Percentiles rank a stretch among this genome's conserved stretches.
Evolutionary conservation across 2,329 filamentous ascomycete genomes (phyloP).

Genomic region (Aspergillus flavus): DNA sequence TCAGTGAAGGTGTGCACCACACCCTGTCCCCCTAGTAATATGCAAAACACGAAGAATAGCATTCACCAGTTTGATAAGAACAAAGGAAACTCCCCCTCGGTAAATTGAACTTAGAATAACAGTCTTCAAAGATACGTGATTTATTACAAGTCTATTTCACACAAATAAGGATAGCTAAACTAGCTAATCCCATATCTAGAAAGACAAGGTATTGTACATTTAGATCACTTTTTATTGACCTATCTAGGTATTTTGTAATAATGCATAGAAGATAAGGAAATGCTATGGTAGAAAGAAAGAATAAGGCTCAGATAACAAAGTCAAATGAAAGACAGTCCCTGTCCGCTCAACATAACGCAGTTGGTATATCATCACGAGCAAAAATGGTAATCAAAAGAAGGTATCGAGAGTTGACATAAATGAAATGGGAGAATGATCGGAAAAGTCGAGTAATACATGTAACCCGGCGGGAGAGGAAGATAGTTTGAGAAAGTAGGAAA

Average conservation of each 20-base stretch:
- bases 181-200: not conserved
- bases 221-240: constrained; percentile 1
- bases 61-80: not conserved
- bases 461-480: not conserved
- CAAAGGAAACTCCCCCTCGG: not conserved
- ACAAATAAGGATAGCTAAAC: not conserved
- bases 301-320: constrained; percentile 9
- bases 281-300: constrained; percentile 9
- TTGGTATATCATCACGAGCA: constrained; percentile 23
- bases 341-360: constrained; percentile 23
- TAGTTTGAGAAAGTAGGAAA: not conserved
- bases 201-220: not conserved
- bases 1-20: not conserved
- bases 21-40: not conserved
- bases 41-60: no score
- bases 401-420: constrained; percentile 11
- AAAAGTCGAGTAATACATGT: not conserved
- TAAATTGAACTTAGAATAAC: no score
- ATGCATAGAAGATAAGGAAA: constrained; percentile 3
- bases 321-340: constrained; percentile 14
- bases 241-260: not conserved
- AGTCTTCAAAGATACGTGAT: not conserved
- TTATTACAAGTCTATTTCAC: not conserved
- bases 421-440: not conserved
- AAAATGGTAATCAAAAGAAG: constrained; percentile 15